Base-by-base conservation (phyloP, 805 yeast genomes). In the Zygosaccharomyces kombuchaensis region DNA sequence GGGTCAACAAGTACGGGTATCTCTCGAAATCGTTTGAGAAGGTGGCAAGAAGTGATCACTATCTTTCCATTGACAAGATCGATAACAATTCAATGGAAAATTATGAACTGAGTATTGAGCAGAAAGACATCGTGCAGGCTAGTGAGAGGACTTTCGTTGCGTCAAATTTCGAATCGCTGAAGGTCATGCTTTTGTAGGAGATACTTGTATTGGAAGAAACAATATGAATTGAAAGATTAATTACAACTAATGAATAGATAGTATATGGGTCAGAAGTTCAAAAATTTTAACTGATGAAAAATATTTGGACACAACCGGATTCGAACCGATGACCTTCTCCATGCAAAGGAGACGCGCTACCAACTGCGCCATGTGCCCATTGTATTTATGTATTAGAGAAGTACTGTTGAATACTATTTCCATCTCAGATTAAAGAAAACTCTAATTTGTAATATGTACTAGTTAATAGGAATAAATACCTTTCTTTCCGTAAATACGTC, bases 311-410 rank as follows among this genome's bases (percentile, higher is more conserved):
- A 82, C 76, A 81, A 76, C 78, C 74, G 84, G 84, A 79, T 67
- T 79, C 82, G 84, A 80, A 80, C 84, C 82, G 73, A 70, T 76
- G 84, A 78, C 84, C 84, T 80, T 74, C 73, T 71, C 76, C 85
- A 76, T 80, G 84, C 84, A 78, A 79, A 80, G 84, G 80, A 73
- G 72, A 74, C 83, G 84, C 83, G 83, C 83, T 79, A 79, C 84
- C 84, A 78, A 78, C 84, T 79, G 75, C 83, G 83, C 84, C 82
- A 79, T 81, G 50, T 45, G 56, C 56, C 56, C 56, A 31, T 4
- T 13, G 30, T 4, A 7, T 5, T 1, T 19, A 19, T 19, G 26
- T 34, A 3, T 3, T 8, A 34, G 2, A 14, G 1, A 19, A 5
- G 3, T 19, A 19, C 21, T 19, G 5, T 5, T 5, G 5, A 19